Evolutionary conservation across 2,329 filamentous ascomycete genomes (phyloP).

Genomic region (Curvularia spicifera): DNA sequence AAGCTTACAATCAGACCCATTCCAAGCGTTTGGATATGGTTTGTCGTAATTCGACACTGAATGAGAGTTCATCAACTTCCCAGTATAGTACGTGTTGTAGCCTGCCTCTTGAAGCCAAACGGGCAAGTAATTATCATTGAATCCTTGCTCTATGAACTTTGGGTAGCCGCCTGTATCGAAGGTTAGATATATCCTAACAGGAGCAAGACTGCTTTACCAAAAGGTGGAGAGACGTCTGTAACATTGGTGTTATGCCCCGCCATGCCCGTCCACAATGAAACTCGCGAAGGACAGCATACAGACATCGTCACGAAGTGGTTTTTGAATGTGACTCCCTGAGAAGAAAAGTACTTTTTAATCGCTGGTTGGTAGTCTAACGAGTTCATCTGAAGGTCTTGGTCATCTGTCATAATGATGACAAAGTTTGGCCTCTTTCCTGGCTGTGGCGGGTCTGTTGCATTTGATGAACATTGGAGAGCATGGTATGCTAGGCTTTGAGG

Average conservation of each 20-base stretch:
- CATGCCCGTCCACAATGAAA: neutral
- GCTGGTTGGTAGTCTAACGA: slow-evolving; percentile 6
- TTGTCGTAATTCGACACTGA: slow-evolving; percentile 65
- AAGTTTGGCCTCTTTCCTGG: slow-evolving; percentile 56
- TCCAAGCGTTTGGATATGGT: slow-evolving; percentile 65
- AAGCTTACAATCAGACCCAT: slow-evolving; percentile 63
- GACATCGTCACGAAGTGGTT: neutral
- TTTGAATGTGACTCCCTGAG: neutral
- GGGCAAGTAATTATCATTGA: slow-evolving; percentile 70
- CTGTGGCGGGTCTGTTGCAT: neutral
- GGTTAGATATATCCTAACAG: neutral
- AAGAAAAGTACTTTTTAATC: neutral
- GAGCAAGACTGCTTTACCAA: neutral
- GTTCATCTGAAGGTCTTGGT: slow-evolving; percentile 63
- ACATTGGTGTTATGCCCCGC: slow-evolving; percentile 1
- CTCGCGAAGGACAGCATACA: neutral
- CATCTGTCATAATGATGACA: slow-evolving; percentile 70
- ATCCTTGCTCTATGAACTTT: slow-evolving; percentile 68
- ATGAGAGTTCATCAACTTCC: slow-evolving; percentile 72
- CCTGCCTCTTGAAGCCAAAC: slow-evolving; percentile 70
- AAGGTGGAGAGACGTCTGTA: neutral
- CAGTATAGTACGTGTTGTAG: slow-evolving; percentile 73
- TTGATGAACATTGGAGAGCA: neutral
- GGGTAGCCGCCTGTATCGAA: slow-evolving; percentile 61
- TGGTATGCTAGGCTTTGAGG: too few species aligned